Conservation (phyloP, 208 protist species). For the Trypanosoma congolense region DNA sequence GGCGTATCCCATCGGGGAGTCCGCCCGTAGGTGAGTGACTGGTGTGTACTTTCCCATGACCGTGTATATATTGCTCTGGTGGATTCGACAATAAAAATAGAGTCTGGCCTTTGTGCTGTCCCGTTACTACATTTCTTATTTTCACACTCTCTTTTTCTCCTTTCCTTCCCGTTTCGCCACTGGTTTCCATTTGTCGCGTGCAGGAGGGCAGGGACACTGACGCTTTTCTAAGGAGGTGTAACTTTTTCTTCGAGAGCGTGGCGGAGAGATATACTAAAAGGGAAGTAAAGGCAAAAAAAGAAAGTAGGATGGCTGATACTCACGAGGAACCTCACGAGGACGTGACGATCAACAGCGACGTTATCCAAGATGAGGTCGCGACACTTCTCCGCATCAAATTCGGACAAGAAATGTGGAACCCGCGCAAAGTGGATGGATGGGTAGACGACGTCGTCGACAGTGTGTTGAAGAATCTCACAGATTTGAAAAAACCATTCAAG, state of each 20-base stretch:
- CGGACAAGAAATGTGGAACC: slow-evolving; percentile 64
- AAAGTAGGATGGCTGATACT: slow-evolving; percentile 57
- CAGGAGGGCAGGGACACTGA: neutral
- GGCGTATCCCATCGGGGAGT: too few species aligned
- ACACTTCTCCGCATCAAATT: slow-evolving; percentile 65
- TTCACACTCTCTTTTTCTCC: slow-evolving; percentile 11
- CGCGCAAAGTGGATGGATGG: slow-evolving; percentile 81
- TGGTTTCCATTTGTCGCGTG: neutral
- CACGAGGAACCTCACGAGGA: slow-evolving; percentile 70
- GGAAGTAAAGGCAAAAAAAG: neutral
- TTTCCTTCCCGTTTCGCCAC: neutral
- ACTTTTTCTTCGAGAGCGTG: neutral
- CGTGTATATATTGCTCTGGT: too few species aligned
- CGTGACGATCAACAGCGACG: slow-evolving; percentile 76
- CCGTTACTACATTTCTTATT: neutral
- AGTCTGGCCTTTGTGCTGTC: neutral
- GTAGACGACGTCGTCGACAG: slow-evolving; percentile 72
- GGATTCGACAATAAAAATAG: too few species aligned
- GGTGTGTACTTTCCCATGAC: too few species aligned
- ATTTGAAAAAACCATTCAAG: slow-evolving; percentile 93
- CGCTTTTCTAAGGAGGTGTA: neutral
- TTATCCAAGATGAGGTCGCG: slow-evolving; percentile 74
- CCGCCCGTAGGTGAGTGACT: too few species aligned
- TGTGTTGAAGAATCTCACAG: slow-evolving; percentile 73
- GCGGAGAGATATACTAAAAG: slow-evolving; percentile 1